Conservation (phyloP, 2,329 filamentous ascomycete species). For the Alternaria atra region DNA sequence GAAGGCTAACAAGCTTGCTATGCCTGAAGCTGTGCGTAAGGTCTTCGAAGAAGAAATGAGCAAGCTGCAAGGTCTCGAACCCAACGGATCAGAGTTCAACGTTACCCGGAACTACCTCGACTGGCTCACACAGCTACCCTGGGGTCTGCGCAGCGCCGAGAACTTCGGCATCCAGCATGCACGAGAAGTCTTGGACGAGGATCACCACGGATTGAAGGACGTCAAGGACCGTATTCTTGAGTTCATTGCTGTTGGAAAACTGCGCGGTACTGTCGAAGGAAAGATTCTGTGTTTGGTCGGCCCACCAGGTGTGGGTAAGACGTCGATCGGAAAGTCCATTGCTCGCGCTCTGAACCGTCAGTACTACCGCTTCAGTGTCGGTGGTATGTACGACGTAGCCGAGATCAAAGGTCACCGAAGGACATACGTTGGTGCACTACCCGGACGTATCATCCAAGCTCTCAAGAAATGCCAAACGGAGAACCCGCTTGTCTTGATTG, state of each 20-base stretch:
- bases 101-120: slow-evolving; percentile 98
- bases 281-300: slow-evolving; percentile 99
- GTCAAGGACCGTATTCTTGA: slow-evolving; percentile 98
- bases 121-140: slow-evolving; percentile 98
- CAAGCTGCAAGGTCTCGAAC: slow-evolving; percentile 94
- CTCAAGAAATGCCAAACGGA: slow-evolving; percentile 99
- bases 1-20: slow-evolving; percentile 89
- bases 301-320: slow-evolving; percentile 97
- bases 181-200: slow-evolving; percentile 88
- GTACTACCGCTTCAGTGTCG: slow-evolving; percentile 98
- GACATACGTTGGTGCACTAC: slow-evolving; percentile 94
- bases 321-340: slow-evolving; percentile 98
- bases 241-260: slow-evolving; percentile 97
- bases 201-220: slow-evolving; percentile 96
- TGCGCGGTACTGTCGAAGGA: slow-evolving; percentile 94
- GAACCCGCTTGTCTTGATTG: slow-evolving; percentile 94
- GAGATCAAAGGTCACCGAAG: slow-evolving; percentile 98
- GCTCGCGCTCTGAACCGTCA: slow-evolving; percentile 92
- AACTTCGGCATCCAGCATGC: slow-evolving; percentile 96
- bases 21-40: slow-evolving; percentile 96
- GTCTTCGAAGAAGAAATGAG: slow-evolving; percentile 98
- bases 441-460: slow-evolving; percentile 96
- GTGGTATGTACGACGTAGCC: slow-evolving; percentile 94
- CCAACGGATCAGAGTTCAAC: slow-evolving; percentile 97
- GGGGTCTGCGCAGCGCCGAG: slow-evolving; percentile 93